Evolutionary conservation across 129 eudicot genomes (phyloP).

Genomic region (Chrysanthemum seticuspe): DNA sequence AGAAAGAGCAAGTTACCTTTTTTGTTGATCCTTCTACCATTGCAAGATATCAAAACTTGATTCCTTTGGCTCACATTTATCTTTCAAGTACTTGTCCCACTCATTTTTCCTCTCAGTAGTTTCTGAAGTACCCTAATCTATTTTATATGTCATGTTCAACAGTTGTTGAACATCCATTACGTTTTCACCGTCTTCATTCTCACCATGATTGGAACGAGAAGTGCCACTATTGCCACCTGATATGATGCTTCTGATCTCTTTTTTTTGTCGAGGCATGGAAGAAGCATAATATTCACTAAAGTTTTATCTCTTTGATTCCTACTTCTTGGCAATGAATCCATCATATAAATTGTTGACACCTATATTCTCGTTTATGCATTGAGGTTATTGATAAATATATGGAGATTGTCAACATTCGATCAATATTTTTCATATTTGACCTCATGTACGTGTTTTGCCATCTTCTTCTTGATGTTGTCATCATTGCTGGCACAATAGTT

Average conservation of each 20-base stretch:
- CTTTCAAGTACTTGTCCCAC: neutral
- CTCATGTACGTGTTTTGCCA: no score
- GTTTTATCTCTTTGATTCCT: neutral
- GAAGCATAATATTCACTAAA: neutral
- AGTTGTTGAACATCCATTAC: conserved; percentile 4
- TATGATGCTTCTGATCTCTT: neutral
- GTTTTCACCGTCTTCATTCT: neutral
- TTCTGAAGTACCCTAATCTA: neutral
- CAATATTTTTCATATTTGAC: conserved; percentile 1
- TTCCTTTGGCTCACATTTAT: neutral
- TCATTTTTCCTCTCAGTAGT: neutral
- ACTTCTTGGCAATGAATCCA: neutral
- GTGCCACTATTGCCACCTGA: neutral
- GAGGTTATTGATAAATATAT: neutral
- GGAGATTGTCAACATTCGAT: neutral
- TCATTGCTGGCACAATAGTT: neutral
- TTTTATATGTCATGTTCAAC: neutral
- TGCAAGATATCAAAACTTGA: conserved; percentile 1
- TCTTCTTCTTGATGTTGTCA: neutral
- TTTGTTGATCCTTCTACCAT: conserved; percentile 12
- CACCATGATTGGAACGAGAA: neutral
- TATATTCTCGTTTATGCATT: neutral
- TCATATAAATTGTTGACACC: neutral
- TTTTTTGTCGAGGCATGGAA: neutral
- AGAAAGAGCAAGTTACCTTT: neutral